Evolutionary conservation across 306 rosid genomes (phyloP).

Genomic region (Dalbergia cultrata): DNA sequence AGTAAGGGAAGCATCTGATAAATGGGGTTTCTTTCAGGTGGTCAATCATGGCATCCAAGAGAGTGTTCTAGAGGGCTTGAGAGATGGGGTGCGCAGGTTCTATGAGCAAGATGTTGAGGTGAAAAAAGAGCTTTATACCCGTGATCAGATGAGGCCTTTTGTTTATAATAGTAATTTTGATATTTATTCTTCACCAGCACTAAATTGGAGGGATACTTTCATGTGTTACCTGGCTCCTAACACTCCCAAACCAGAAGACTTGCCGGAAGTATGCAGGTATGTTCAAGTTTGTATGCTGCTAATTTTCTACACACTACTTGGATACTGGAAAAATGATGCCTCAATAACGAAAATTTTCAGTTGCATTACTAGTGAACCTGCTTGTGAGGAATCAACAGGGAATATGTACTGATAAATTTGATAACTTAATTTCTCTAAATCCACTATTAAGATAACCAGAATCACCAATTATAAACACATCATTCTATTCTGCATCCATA

Average conservation of each 20-base stretch:
- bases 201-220: conserved; percentile 50
- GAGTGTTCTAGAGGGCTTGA: conserved; percentile 33
- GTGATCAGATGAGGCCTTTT: conserved; percentile 14
- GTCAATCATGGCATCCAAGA: conserved; percentile 46
- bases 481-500: too few species aligned
- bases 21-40: conserved; percentile 51
- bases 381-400: not conserved
- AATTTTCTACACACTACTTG: not conserved
- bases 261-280: conserved; percentile 45
- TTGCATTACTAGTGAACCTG: too few species aligned
- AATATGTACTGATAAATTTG: not conserved
- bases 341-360: too few species aligned
- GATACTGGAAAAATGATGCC: not conserved
- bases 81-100: conserved; percentile 42
- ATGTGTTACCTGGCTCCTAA: conserved; percentile 11
- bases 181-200: conserved; percentile 46
- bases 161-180: conserved; percentile 48
- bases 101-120: conserved; percentile 44
- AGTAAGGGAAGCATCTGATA: conserved; percentile 46
- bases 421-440: too few species aligned
- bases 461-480: too few species aligned
- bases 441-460: not conserved
- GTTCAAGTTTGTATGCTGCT: not conserved
- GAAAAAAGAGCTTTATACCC: conserved; percentile 35
- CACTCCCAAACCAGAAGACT: conserved; percentile 37